phyloP scores from a whole-genome alignment of 1,284 basidiomycete species.

The Wolfiporia cocos region DNA sequence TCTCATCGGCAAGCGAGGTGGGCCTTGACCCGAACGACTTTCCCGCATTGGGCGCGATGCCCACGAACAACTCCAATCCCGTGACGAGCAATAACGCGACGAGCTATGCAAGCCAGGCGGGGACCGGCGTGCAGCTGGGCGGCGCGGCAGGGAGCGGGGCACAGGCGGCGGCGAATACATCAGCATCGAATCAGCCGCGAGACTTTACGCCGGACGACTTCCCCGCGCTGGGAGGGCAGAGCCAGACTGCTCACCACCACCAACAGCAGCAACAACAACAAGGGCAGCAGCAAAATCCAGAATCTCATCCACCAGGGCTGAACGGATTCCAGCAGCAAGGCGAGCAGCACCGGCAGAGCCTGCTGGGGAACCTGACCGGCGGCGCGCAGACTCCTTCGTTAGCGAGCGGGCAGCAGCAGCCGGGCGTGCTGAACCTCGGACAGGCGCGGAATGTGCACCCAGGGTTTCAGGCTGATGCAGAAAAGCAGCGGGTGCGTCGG shows the following conservation, averaged over 20 bases:
- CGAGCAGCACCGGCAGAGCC: slow-evolving; percentile 45
- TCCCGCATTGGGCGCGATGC: slow-evolving; percentile 67
- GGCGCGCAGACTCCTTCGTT: slow-evolving; percentile 28
- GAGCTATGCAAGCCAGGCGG: slow-evolving; percentile 75
- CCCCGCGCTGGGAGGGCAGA: slow-evolving; percentile 69
- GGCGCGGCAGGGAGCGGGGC: slow-evolving; percentile 33
- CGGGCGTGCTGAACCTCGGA: slow-evolving; percentile 63
- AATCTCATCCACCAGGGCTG: slow-evolving; percentile 61
- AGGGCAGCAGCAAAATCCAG: slow-evolving; percentile 22
- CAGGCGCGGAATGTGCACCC: slow-evolving; percentile 53
- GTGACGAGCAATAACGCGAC: slow-evolving; percentile 36
- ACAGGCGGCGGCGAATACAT: slow-evolving; percentile 29
- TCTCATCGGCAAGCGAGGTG: slow-evolving; percentile 62
- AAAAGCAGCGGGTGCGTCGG: slow-evolving; percentile 66
- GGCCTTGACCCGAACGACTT: slow-evolving; percentile 85
- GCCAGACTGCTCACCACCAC: slow-evolving; percentile 29
- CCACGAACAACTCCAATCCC: slow-evolving; percentile 28
- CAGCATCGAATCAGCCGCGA: slow-evolving; percentile 42
- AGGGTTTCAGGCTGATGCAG: slow-evolving; percentile 56
- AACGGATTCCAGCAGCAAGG: slow-evolving; percentile 58
- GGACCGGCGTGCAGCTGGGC: slow-evolving; percentile 42
- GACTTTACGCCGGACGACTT: slow-evolving; percentile 81
- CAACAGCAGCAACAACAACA: slow-evolving; percentile 33
- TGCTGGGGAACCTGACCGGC: slow-evolving; percentile 44
- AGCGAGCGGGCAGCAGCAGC: slow-evolving; percentile 37